These are phyloP conservation scores for Taxillus chinensis DNA, from an alignment of 164 flowering plant species.

Conservation along the genomic window DNA sequence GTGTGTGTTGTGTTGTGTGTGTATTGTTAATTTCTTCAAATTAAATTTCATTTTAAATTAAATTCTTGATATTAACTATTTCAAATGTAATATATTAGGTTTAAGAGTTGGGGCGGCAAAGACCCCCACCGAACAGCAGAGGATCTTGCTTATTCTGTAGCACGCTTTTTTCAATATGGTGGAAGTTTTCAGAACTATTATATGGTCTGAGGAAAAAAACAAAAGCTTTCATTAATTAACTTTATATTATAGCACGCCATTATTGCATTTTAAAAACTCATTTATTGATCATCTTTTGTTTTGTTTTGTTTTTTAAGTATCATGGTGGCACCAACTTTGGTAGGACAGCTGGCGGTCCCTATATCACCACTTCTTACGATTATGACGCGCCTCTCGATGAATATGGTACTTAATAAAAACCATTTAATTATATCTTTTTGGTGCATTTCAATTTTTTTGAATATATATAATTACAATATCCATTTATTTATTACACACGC, in stretches of 20 bases:
- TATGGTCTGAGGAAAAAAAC: constrained; percentile 32
- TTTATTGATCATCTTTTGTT: too few relatives aligned
- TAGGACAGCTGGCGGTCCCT: constrained; percentile 3
- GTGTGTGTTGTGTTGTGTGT: too few relatives aligned
- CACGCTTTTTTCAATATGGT: constrained; percentile 45
- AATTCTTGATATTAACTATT: background rate
- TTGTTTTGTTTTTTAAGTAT: background rate
- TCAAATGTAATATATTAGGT: constrained; percentile 19
- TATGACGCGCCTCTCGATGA: constrained; percentile 5
- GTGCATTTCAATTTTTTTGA: background rate
- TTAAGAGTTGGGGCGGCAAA: constrained; percentile 39
- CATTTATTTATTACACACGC: too few relatives aligned
- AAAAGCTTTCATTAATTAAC: too few relatives aligned
- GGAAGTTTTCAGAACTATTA: constrained; percentile 66
- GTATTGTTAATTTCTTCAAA: too few relatives aligned
- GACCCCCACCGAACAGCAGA: constrained; percentile 53
- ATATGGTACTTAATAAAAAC: background rate
- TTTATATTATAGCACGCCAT: background rate
- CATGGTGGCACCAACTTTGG: constrained; percentile 7
- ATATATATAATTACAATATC: background rate
- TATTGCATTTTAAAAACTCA: background rate
- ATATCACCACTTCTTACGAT: constrained; percentile 1
- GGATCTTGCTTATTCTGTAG: constrained; percentile 61
- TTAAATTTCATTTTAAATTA: background rate
- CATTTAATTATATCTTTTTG: background rate